A percentile compares a stretch with the other conserved stretches of the same genome.
These are phyloP conservation scores for Wallacemonas sp. DNA, from an alignment of 208 protist species.

Conservation along the genomic window DNA sequence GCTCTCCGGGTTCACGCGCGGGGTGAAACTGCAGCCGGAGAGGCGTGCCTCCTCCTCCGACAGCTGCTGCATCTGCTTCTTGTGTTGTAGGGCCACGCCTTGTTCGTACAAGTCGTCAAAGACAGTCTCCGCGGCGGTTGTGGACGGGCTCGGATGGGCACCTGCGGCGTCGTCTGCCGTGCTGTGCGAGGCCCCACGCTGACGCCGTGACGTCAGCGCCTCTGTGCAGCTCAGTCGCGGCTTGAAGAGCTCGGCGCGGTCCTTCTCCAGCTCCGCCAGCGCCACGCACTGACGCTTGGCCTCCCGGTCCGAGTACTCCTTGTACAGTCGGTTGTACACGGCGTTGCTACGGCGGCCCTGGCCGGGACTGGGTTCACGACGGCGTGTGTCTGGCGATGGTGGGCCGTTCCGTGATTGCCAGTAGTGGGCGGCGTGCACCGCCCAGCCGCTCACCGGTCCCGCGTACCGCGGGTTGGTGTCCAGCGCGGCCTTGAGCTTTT, in stretches of 20 bases:
- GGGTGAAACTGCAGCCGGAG: slow-evolving; percentile 1
- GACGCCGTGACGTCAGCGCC: not conserved
- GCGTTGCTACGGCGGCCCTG: not conserved
- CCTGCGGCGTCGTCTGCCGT: too few relatives aligned
- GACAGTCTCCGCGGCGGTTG: not conserved
- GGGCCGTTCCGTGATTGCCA: slow-evolving; percentile 19
- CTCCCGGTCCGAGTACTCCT: slow-evolving; percentile 32
- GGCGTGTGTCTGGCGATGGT: too few relatives aligned
- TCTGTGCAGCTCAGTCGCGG: slow-evolving; percentile 14
- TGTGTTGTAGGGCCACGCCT: not conserved
- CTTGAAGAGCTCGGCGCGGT: slow-evolving; percentile 30
- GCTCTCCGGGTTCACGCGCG: slow-evolving; percentile 15
- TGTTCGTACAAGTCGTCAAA: slow-evolving; percentile 19
- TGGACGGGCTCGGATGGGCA: not conserved
- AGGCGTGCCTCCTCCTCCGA: slow-evolving; percentile 5
- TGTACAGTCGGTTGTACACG: slow-evolving; percentile 39
- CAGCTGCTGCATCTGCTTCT: slow-evolving; percentile 1
- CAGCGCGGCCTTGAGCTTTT: slow-evolving; percentile 30
- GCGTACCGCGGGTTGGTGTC: slow-evolving; percentile 47
- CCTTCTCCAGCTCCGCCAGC: slow-evolving; percentile 34
- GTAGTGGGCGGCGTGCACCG: slow-evolving; percentile 38
- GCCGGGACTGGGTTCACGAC: too few relatives aligned
- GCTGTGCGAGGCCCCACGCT: not conserved
- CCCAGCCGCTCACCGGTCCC: slow-evolving; percentile 44
- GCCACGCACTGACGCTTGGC: slow-evolving; percentile 28